phyloP scores from a whole-genome alignment of 768 basidiomycete genomes.

The Rhizopogon roseolus region DNA sequence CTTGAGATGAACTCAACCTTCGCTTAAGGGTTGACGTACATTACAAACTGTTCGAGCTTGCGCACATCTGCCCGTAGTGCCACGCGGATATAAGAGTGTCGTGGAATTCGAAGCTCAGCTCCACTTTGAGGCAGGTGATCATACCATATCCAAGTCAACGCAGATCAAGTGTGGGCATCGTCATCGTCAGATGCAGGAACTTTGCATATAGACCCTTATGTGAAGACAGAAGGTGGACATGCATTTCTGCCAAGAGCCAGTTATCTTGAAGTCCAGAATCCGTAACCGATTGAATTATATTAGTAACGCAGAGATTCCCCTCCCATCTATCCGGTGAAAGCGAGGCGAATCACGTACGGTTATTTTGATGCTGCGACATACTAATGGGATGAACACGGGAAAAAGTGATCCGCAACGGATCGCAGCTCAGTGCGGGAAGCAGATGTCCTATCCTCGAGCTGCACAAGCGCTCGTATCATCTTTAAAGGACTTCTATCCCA shows the following conservation, averaged over 20 bases:
- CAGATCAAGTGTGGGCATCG: conserved; percentile 49
- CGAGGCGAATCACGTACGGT: conserved; percentile 11
- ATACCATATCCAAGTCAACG: conserved; percentile 69
- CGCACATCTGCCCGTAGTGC: conserved; percentile 30
- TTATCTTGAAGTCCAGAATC: background rate
- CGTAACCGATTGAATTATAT: conserved; percentile 4
- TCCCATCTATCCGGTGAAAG: conserved; percentile 49
- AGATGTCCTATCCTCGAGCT: too few species aligned
- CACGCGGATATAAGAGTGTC: conserved; percentile 30
- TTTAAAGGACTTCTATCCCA: conserved; percentile 7
- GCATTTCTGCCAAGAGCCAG: conserved; percentile 3
- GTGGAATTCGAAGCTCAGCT: conserved; percentile 44
- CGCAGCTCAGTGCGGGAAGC: too few species aligned
- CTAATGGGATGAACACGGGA: background rate
- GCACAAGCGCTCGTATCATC: background rate
- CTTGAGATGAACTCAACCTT: conserved; percentile 1
- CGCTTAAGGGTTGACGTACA: conserved; percentile 17
- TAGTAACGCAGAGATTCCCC: conserved; percentile 48
- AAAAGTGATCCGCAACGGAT: background rate
- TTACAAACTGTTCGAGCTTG: conserved; percentile 34
- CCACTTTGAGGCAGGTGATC: conserved; percentile 40
- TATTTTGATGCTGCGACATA: conserved; percentile 39
- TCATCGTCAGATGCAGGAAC: conserved; percentile 35
- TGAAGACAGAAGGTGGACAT: conserved; percentile 34
- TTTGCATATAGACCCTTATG: conserved; percentile 48